Evolutionary conservation across 2,329 filamentous ascomycete genomes (phyloP).

Genomic region (Apiospora aurea): DNA sequence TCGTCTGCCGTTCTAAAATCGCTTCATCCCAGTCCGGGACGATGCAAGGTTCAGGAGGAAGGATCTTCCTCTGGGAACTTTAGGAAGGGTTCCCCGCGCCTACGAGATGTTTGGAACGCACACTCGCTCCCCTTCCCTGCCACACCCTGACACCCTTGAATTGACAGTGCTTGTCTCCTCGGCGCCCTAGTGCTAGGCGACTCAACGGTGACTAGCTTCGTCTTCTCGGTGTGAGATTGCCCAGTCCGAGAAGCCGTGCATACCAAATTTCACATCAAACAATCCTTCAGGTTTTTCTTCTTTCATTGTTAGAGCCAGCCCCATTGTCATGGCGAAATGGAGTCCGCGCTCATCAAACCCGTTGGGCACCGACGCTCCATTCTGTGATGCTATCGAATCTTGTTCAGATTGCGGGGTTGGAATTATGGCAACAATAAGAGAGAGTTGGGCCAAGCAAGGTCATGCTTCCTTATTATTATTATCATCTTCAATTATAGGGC

Average conservation of each 20-base stretch:
- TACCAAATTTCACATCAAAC: background rate
- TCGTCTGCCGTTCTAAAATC: constrained; percentile 1
- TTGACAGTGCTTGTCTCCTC: constrained; percentile 13
- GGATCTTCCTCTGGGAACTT: constrained; percentile 20
- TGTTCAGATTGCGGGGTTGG: constrained; percentile 7
- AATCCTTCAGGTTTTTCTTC: background rate
- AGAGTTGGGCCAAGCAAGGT: background rate
- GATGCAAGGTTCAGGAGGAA: constrained; percentile 18
- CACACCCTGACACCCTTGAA: background rate
- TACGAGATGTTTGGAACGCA: constrained; percentile 19
- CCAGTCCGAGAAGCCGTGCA: background rate
- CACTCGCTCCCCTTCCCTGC: background rate
- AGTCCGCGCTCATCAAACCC: background rate
- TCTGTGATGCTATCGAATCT: constrained; percentile 6
- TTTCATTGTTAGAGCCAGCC: background rate
- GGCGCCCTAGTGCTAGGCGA: background rate
- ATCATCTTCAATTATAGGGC: background rate
- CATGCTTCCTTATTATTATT: constrained; percentile 12
- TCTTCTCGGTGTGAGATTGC: constrained; percentile 15
- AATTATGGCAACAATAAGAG: constrained; percentile 11
- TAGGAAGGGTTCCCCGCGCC: constrained; percentile 20
- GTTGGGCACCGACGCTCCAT: constrained; percentile 2
- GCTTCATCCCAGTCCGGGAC: background rate
- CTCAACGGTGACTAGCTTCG: constrained; percentile 17
- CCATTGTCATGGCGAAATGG: background rate